These are phyloP conservation scores for Monilinia laxa DNA, from an alignment of 2,329 filamentous ascomycete genomes.

Conservation along the genomic window DNA sequence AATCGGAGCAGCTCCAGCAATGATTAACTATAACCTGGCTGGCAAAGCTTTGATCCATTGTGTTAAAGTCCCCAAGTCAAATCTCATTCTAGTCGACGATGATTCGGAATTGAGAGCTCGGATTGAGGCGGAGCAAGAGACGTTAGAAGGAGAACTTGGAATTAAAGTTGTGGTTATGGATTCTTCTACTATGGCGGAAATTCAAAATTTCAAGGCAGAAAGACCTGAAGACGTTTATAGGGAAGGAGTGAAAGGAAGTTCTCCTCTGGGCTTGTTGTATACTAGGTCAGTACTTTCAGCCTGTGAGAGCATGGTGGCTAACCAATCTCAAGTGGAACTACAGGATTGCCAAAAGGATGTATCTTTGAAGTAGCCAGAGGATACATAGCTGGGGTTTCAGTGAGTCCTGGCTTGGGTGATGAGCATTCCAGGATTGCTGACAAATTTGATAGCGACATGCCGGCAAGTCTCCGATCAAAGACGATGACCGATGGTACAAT, in stretches of 20 bases:
- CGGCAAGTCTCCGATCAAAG: conserved; percentile 23
- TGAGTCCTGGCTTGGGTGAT: conserved; percentile 20
- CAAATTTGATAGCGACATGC: background rate
- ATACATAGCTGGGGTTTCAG: conserved; percentile 37
- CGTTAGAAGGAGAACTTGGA: conserved; percentile 48
- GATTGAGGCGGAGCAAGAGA: conserved; percentile 56
- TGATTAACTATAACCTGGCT: conserved; percentile 69
- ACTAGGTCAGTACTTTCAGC: conserved; percentile 50
- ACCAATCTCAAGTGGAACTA: conserved; percentile 58
- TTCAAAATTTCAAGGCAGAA: conserved; percentile 49
- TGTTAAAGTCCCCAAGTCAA: conserved; percentile 56
- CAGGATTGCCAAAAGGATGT: conserved; percentile 72
- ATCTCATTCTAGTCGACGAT: conserved; percentile 59
- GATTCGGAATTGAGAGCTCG: conserved; percentile 50
- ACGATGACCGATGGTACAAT: conserved; percentile 65
- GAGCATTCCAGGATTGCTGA: background rate
- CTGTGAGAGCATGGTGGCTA: background rate
- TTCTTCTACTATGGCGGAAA: conserved; percentile 47
- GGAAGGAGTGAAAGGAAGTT: conserved; percentile 49
- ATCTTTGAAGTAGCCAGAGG: conserved; percentile 53
- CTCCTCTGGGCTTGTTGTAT: conserved; percentile 66
- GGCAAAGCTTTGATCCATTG: conserved; percentile 66
- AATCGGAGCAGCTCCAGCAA: conserved; percentile 66
- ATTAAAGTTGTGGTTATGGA: conserved; percentile 58
- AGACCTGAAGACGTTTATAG: conserved; percentile 57